Evolutionary conservation across 148 eudicot genomes (phyloP).

Genomic region (Mesembryanthemum crystallinum): DNA sequence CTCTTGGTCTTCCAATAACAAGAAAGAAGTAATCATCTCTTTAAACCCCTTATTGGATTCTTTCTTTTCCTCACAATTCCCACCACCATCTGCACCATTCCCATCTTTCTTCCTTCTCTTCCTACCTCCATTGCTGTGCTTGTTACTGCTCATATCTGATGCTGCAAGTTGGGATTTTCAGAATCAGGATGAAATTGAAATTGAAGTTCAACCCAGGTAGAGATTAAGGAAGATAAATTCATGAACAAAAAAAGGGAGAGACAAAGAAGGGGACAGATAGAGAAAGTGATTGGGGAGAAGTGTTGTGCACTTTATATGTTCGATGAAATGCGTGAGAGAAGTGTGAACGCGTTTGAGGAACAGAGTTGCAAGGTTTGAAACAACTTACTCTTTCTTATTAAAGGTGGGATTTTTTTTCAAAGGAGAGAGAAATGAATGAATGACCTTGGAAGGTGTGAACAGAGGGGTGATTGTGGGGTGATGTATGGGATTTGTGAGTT

Average conservation of each 20-base stretch:
- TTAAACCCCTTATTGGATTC: conserved; percentile 33
- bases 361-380: conserved; percentile 29
- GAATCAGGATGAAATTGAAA: neutral
- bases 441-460: conserved; percentile 27
- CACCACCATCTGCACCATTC: conserved; percentile 4
- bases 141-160: conserved; percentile 31
- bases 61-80: neutral
- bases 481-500: conserved; percentile 10
- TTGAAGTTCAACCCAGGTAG: neutral
- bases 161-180: conserved; percentile 1
- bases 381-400: neutral
- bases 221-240: neutral
- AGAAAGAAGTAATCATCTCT: conserved; percentile 58
- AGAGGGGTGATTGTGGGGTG: neutral
- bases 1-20: conserved; percentile 60
- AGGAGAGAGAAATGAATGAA: conserved; percentile 17
- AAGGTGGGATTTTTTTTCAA: conserved; percentile 12
- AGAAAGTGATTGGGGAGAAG: neutral
- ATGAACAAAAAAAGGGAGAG: neutral
- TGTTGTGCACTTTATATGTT: conserved; percentile 32
- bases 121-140: neutral
- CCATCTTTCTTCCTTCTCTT: conserved; percentile 34
- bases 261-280: neutral
- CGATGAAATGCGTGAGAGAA: conserved; percentile 32
- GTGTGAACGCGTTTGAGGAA: conserved; percentile 38